Conservation (phyloP, 768 basidiomycete genomes). For the Imleria badia region DNA sequence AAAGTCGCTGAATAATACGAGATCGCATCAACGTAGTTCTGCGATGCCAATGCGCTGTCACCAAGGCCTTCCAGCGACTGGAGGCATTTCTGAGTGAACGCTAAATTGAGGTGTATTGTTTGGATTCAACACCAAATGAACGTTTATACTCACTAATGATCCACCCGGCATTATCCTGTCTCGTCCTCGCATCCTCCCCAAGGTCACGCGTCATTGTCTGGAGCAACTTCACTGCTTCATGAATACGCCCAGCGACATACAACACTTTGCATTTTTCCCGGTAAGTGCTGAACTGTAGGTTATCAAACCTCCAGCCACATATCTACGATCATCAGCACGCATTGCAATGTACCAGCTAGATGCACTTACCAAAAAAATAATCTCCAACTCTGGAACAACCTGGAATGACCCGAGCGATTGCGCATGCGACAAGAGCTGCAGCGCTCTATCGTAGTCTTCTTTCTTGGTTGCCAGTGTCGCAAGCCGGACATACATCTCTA, state of each 20-base stretch:
- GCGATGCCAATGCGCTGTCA: not conserved
- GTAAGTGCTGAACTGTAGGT: not conserved
- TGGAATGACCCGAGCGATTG: constrained; percentile 1
- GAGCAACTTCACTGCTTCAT: not conserved
- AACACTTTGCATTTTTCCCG: not conserved
- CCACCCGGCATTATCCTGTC: not conserved
- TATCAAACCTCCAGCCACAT: constrained; percentile 7
- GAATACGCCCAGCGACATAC: not conserved
- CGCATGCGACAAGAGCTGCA: not conserved
- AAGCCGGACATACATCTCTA: not conserved
- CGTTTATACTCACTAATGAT: not conserved
- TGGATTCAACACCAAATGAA: not conserved
- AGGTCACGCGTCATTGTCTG: not conserved
- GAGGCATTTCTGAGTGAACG: not conserved
- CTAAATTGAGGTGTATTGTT: not conserved
- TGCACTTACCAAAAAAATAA: not conserved
- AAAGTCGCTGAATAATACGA: not conserved
- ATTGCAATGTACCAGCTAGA: not conserved
- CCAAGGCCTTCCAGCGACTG: not conserved
- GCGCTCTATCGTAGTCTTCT: not conserved
- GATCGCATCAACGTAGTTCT: not conserved
- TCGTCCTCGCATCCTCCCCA: not conserved
- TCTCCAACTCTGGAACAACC: not conserved
- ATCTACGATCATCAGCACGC: not conserved
- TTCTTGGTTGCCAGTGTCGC: not conserved